These are phyloP conservation scores for Teratosphaeria destructans DNA, from an alignment of 2,329 filamentous ascomycete species.

Conservation along the genomic window DNA sequence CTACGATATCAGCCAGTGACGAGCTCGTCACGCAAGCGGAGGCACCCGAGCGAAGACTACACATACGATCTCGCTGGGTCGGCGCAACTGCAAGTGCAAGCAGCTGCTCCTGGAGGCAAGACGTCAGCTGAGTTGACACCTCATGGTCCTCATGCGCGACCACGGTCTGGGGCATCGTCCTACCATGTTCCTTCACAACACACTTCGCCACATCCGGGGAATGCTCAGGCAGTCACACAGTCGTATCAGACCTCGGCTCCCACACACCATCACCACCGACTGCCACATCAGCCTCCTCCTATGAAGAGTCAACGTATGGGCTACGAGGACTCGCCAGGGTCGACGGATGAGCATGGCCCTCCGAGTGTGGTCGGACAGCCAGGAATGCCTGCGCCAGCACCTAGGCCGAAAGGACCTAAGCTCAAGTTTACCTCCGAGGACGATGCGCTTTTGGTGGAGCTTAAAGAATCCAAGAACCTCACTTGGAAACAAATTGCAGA, in stretches of 20 bases:
- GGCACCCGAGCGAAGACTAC: conserved; percentile 29
- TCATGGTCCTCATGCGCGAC: conserved; percentile 16
- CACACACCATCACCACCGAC: conserved; percentile 65
- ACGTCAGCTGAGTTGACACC: conserved; percentile 31
- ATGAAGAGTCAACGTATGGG: conserved; percentile 54
- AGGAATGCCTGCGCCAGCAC: conserved; percentile 77
- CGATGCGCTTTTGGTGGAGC: conserved; percentile 73
- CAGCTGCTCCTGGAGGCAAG: conserved; percentile 6
- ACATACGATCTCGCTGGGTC: conserved; percentile 31
- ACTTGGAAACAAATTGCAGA: conserved; percentile 98
- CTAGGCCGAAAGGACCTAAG: conserved; percentile 74
- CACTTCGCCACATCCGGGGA: conserved; percentile 12
- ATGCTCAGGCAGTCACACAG: conserved; percentile 11
- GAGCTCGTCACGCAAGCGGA: conserved; percentile 31
- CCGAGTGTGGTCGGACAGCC: conserved; percentile 78
- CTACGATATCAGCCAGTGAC: conserved; percentile 22
- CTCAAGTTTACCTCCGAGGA: conserved; percentile 91
- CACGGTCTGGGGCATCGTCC: conserved; percentile 11
- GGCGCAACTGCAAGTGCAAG: conserved; percentile 22
- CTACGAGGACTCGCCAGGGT: conserved; percentile 36
- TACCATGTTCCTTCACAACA: conserved; percentile 15
- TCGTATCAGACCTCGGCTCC: conserved; percentile 30
- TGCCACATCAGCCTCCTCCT: conserved; percentile 62
- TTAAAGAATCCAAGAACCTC: conserved; percentile 89
- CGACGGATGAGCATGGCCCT: conserved; percentile 43